Conservation (phyloP, 768 basidiomycete genomes). For the Glaciozyma antarctica region DNA sequence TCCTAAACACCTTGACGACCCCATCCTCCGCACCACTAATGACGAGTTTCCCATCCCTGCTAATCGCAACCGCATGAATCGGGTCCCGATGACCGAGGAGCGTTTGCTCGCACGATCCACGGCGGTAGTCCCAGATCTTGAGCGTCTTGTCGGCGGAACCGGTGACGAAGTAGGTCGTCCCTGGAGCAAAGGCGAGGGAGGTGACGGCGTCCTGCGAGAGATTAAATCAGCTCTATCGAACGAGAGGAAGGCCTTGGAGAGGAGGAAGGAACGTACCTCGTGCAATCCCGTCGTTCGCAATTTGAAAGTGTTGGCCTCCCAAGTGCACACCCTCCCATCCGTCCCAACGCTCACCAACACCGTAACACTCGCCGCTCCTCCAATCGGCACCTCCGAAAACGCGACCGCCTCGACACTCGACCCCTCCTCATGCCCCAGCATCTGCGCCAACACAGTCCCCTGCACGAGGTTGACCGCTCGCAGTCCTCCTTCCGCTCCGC, state of each 20-base stretch:
- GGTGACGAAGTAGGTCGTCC: constrained; percentile 62
- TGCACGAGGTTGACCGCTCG: constrained; percentile 78
- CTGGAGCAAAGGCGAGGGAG: constrained; percentile 59
- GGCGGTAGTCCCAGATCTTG: constrained; percentile 86
- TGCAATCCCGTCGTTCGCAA: constrained; percentile 73
- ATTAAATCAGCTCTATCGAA: neutral
- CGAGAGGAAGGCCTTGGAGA: neutral
- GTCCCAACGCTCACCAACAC: constrained; percentile 79
- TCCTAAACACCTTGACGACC: constrained; percentile 65
- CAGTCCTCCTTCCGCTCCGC: constrained; percentile 73
- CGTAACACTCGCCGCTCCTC: constrained; percentile 44
- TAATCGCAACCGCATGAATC: constrained; percentile 65
- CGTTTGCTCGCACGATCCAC: constrained; percentile 63
- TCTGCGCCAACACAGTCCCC: constrained; percentile 65
- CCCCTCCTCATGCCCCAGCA: constrained; percentile 69
- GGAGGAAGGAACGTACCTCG: constrained; percentile 48
- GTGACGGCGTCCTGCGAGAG: constrained; percentile 71
- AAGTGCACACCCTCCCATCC: constrained; percentile 86
- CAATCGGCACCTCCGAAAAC: constrained; percentile 67
- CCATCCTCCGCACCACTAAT: constrained; percentile 89
- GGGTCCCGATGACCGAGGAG: constrained; percentile 75
- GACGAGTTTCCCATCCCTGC: constrained; percentile 56
- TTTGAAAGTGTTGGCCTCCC: constrained; percentile 83
- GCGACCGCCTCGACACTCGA: constrained; percentile 80
- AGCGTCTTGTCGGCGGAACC: constrained; percentile 78